A percentile compares a stretch with the other conserved stretches of the same genome.
These are phyloP conservation scores for Neopestalotiopsis sp. DNA, from an alignment of 2,329 filamentous ascomycete species.

Conservation along the genomic window DNA sequence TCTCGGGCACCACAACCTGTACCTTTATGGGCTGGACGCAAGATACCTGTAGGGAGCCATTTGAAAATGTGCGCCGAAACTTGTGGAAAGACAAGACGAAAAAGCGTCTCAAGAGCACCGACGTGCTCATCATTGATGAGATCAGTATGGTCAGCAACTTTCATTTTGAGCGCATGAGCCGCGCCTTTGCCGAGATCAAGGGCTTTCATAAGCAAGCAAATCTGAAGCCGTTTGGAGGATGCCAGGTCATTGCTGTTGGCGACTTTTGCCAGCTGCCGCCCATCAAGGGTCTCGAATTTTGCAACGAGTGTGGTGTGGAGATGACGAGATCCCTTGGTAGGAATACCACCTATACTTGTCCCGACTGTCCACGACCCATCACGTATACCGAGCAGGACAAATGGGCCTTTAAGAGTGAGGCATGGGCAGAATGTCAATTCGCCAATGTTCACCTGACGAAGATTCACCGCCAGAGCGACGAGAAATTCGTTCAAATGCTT, in stretches of 20 bases:
- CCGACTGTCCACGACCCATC: slow-evolving; percentile 40
- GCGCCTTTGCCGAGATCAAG: slow-evolving; percentile 47
- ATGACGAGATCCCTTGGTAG: slow-evolving; percentile 21
- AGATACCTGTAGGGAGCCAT: slow-evolving; percentile 46
- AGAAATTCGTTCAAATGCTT: slow-evolving; percentile 58
- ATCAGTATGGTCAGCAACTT: slow-evolving; percentile 68
- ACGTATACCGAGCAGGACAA: slow-evolving; percentile 51
- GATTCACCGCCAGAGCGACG: slow-evolving; percentile 63
- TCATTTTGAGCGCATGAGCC: slow-evolving; percentile 57
- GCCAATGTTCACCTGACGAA: slow-evolving; percentile 55
- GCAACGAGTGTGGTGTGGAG: slow-evolving; percentile 52
- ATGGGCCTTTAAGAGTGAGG: slow-evolving; percentile 64
- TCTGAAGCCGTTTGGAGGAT: slow-evolving; percentile 46
- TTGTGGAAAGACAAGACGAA: slow-evolving; percentile 38
- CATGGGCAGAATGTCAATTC: slow-evolving; percentile 63
- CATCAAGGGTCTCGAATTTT: slow-evolving; percentile 60
- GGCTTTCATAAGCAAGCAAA: background rate
- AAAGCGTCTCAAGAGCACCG: slow-evolving; percentile 46
- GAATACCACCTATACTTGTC: slow-evolving; percentile 37
- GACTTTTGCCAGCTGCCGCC: slow-evolving; percentile 68
- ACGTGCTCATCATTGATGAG: slow-evolving; percentile 69
- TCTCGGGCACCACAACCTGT: slow-evolving; percentile 62
- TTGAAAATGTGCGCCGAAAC: slow-evolving; percentile 39
- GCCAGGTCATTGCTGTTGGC: slow-evolving; percentile 61
- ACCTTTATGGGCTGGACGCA: slow-evolving; percentile 63